Evolutionary conservation across 768 basidiomycete species (phyloP), one percentile per base, ranked within the genome.

Genomic region (Leucocoprinus leucothites): DNA sequence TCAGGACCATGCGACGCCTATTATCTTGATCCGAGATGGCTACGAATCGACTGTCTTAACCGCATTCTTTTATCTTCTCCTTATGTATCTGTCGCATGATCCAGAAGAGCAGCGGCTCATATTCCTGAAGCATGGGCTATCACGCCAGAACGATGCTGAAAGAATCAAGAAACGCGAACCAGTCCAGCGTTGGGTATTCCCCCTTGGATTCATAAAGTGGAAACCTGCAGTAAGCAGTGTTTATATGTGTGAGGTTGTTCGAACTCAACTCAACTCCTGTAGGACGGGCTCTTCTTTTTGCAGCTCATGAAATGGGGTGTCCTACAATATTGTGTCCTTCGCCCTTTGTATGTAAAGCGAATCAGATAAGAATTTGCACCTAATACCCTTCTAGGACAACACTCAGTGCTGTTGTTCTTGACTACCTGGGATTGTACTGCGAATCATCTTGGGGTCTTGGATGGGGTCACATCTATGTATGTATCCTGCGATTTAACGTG

Each of bases 231-330:
- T 85, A 57, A 26, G 72, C 63, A n/a, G 31, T 4, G 13, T n/a
- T 36, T 13, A 4, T 34, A 16, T 26, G 19, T 16, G 24, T 51
- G 11, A 38, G 36, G 42, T 16, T 13, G 42, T 36, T 22, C 28
- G 52, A 31, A n/a, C 58, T 53, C 51, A 64, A 57, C 25, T 45
- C 19, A 40, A 31, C 26, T 1, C 22, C 3, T 52, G 19, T 35
- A 85, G 81, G 81, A 85, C 61, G 86, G 86, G 0, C 67, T 88
- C 22, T 82, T 84, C 61, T 89, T 87, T 62, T 68, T 89, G 42
- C 85, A 87, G 63, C 64, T 87, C 44, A 85, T 86, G 83, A 89
- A 89, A 64, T 88, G 86, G 84, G 83, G 81, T 3, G 81, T 91
- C 13, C 71, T 89, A 31, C 88, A 89, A 64, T 89, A 87, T 59